Conservation (phyloP, 2,329 filamentous ascomycete species). For the Catunica adiposa region DNA sequence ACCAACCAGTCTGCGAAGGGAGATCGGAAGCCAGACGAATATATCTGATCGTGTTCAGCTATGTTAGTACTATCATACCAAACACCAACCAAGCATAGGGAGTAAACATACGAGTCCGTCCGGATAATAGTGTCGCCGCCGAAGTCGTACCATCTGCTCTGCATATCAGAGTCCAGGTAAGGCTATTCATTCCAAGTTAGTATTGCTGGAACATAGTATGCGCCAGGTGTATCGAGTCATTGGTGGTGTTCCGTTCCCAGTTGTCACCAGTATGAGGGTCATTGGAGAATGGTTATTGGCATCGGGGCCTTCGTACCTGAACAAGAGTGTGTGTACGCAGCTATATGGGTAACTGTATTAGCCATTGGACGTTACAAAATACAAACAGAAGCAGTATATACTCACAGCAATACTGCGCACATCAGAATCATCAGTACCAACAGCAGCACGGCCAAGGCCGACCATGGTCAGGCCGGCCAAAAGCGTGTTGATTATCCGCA, state of each 20-base stretch:
- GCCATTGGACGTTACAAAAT: neutral
- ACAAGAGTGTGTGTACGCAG: constrained; percentile 73
- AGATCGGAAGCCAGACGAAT: constrained; percentile 83
- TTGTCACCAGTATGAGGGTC: neutral
- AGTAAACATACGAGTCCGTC: constrained; percentile 41
- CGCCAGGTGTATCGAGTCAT: neutral
- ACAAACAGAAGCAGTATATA: constrained; percentile 5
- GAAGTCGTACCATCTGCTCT: constrained; percentile 98
- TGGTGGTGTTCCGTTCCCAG: neutral
- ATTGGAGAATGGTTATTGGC: neutral
- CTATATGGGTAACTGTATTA: constrained; percentile 27
- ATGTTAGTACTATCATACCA: neutral
- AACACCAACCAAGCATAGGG: neutral
- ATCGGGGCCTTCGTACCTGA: constrained; percentile 39
- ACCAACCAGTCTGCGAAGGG: constrained; percentile 78
- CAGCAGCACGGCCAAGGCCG: constrained; percentile 8
- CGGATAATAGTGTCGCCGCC: constrained; percentile 82
- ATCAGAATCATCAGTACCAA: constrained; percentile 12
- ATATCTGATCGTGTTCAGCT: constrained; percentile 43
- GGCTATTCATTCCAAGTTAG: constrained; percentile 37
- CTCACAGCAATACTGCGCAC: constrained; percentile 16
- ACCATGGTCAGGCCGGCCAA: constrained; percentile 13
- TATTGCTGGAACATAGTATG: neutral
- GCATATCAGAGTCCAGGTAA: constrained; percentile 94
- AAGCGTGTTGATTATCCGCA: constrained; percentile 13